Evolutionary conservation across 345 rosid genomes (phyloP).

Genomic region (Atalantia buxifolia): DNA sequence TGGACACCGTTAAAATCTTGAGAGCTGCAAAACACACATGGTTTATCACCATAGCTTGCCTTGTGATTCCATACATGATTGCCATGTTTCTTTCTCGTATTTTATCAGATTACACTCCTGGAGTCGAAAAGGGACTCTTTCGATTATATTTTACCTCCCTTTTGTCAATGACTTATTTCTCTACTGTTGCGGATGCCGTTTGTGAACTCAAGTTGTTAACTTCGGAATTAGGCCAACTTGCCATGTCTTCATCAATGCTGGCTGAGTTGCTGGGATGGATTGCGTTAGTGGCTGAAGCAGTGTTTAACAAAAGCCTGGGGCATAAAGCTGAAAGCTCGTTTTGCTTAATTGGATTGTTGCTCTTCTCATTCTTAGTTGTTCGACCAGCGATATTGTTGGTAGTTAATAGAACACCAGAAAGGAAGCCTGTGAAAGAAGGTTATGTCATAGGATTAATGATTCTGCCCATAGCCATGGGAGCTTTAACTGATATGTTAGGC

Average conservation of each 20-base stretch:
- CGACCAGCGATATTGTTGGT: constrained; percentile 14
- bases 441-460: constrained; percentile 1
- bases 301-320: background rate
- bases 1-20: constrained; percentile 8
- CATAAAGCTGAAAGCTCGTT: background rate
- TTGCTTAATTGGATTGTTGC: constrained; percentile 3
- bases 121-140: background rate
- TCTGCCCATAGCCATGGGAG: constrained; percentile 5
- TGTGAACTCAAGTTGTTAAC: constrained; percentile 33
- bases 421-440: constrained; percentile 16
- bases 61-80: background rate
- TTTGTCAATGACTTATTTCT: constrained; percentile 11
- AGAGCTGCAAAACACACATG: constrained; percentile 9
- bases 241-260: constrained; percentile 18
- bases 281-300: background rate
- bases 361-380: background rate
- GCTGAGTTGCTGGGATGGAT: background rate
- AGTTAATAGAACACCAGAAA: constrained; percentile 15
- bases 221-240: constrained; percentile 32
- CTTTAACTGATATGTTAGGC: constrained; percentile 11
- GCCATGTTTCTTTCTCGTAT: background rate
- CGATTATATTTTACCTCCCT: background rate
- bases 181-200: constrained; percentile 13
- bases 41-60: constrained; percentile 3
- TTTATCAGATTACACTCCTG: background rate